Percentiles rank a stretch among this genome's conserved stretches.
These are phyloP conservation scores for Scenedesmus sp. DNA, from an alignment of 163 green algal species.

Conservation along the genomic window DNA sequence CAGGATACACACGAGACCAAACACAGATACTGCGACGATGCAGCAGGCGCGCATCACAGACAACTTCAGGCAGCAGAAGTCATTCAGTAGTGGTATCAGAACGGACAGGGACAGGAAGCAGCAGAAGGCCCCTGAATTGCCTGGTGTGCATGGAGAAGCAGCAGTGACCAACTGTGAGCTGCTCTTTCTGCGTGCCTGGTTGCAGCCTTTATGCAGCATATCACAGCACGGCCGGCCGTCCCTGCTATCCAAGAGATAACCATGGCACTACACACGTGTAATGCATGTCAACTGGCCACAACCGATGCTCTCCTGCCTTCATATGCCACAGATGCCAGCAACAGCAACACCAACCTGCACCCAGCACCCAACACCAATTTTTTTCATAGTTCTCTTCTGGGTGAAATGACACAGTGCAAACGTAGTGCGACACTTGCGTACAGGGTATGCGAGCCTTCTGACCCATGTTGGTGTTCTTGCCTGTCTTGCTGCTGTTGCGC, in stretches of 20 bases:
- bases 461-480: neutral
- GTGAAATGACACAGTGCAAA: neutral
- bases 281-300: too few species aligned
- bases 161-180: constrained; percentile 37
- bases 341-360: neutral
- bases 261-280: too few species aligned
- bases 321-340: too few species aligned
- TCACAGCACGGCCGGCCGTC: too few species aligned
- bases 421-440: neutral
- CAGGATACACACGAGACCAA: too few species aligned
- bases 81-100: neutral
- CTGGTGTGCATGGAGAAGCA: constrained; percentile 13
- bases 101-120: neutral
- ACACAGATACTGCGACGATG: neutral
- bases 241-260: too few species aligned
- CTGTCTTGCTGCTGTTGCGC: neutral
- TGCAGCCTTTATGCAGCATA: neutral
- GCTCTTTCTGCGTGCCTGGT: neutral
- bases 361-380: neutral
- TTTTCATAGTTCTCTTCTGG: neutral
- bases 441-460: neutral
- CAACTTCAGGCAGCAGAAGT: constrained; percentile 44
- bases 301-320: too few species aligned
- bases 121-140: constrained; percentile 19
- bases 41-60: constrained; percentile 36